These are phyloP conservation scores for Polymyxa betae DNA, from an alignment of 208 protist genomes.

Conservation along the genomic window DNA sequence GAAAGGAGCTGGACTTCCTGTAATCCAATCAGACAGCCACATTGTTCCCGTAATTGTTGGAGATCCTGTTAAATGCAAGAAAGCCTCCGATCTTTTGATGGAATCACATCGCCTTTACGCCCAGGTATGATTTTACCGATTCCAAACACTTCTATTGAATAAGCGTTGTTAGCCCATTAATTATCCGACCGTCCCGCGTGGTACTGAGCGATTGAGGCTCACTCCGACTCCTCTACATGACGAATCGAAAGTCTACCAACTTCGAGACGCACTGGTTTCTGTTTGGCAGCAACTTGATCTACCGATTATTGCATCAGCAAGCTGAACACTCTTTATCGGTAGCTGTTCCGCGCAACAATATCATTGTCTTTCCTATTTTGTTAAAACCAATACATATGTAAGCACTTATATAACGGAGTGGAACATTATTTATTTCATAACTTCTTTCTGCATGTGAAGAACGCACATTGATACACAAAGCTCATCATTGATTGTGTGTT, in stretches of 20 bases:
- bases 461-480: constrained; percentile 59
- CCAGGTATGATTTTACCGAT: not conserved
- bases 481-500: constrained; percentile 60
- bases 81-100: constrained; percentile 77
- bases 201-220: constrained; percentile 76
- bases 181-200: constrained; percentile 83
- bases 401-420: too few relatives aligned
- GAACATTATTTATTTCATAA: not conserved
- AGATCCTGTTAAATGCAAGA: constrained; percentile 75
- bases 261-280: constrained; percentile 3
- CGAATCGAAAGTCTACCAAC: not conserved
- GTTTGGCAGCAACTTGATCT: constrained; percentile 1
- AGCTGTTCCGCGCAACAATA: too few relatives aligned
- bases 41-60: constrained; percentile 82
- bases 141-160: not conserved
- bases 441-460: constrained; percentile 47
- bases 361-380: too few relatives aligned
- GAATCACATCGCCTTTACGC: constrained; percentile 76
- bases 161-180: constrained; percentile 82
- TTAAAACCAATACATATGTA: too few relatives aligned
- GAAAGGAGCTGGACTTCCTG: constrained; percentile 71
- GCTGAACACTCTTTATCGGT: too few relatives aligned
- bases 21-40: constrained; percentile 75
- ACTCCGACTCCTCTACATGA: constrained; percentile 60
- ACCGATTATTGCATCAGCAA: constrained; percentile 13